These are phyloP conservation scores for Heimioporus retisporus DNA, from an alignment of 1,284 basidiomycete genomes.

Conservation along the genomic window DNA sequence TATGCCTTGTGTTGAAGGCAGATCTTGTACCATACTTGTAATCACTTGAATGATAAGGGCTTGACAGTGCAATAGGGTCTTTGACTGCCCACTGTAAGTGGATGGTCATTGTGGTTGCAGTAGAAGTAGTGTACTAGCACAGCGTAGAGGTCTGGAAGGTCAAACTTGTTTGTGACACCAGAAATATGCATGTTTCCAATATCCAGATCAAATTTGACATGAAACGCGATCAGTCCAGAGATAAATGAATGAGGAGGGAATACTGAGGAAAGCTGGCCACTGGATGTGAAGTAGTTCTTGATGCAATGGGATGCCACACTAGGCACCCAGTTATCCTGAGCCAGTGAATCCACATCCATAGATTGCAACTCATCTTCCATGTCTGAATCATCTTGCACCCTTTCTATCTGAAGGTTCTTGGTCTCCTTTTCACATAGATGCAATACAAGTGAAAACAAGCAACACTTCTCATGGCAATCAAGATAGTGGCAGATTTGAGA, in stretches of 20 bases:
- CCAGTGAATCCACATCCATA: too few relatives aligned
- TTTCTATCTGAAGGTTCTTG: background rate
- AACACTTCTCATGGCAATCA: slow-evolving; percentile 37
- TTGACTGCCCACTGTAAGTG: slow-evolving; percentile 19
- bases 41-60: background rate
- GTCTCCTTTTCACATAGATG: background rate
- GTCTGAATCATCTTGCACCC: background rate
- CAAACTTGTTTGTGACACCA: background rate
- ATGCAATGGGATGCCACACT: background rate
- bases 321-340: background rate
- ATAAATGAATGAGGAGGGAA: slow-evolving; percentile 31
- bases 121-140: slow-evolving; percentile 35
- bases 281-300: background rate
- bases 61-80: slow-evolving; percentile 26
- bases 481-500: slow-evolving; percentile 41
- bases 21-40: slow-evolving; percentile 5
- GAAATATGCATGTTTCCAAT: slow-evolving; percentile 28
- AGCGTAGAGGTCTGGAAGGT: slow-evolving; percentile 12
- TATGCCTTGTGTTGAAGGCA: slow-evolving; percentile 13
- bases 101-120: slow-evolving; percentile 33
- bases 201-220: slow-evolving; percentile 33
- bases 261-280: background rate
- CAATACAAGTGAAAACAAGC: slow-evolving; percentile 33
- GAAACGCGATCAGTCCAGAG: slow-evolving; percentile 30
- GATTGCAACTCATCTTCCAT: background rate